Base-by-base conservation (phyloP, 2,329 filamentous ascomycete species). In the Moelleriella libera region DNA sequence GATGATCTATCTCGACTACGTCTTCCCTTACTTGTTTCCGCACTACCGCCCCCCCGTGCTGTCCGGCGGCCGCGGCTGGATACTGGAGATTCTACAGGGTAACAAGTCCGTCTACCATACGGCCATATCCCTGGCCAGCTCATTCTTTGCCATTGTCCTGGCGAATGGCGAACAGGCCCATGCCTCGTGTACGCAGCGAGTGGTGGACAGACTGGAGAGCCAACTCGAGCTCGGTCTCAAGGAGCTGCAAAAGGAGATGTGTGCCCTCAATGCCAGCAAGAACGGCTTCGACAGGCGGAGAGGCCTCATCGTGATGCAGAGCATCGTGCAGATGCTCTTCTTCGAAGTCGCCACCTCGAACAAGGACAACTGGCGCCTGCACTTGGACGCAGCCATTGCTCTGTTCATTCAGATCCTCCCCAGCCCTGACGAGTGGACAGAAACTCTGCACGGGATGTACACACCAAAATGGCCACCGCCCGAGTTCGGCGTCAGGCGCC, bases 1-100 rank as follows among this genome's bases (percentile, higher is more conserved):
- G 48, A 76, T 78, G 70, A 68, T 76, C 48, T 82, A 80, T 55
- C 65, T 82, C 43, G 78, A 83, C 57, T 72, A 76, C 51, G 67
- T 81, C 21, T 72, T 82, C 51, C 78, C 79, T 2, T 76, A 80
- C 52, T 61, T 82, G 1, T 82, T 78, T 55, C 80, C 80, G 2
- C 76, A 80, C 57, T 82, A 82, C 59, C 69, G 69, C 3, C 78
- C 79, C 1, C 65, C 67, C 2, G 56, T 78, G 5, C 64, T 75
- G 4, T 65, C 74, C 48, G 72, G 75, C n/a, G 78, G 78, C 11
- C 70, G 74, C 45, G 70, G 73, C 30, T 83, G 78, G 79, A 65
- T 82, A 30, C 62, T 82, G 37, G 70, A 74, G 31, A 63, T 78
- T 41, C 64, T 82, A 8, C 68, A 75, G 48, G 71, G 68, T 50